phyloP scores from a whole-genome alignment of 306 rosid genomes.

The Gleditsia sinensis region DNA sequence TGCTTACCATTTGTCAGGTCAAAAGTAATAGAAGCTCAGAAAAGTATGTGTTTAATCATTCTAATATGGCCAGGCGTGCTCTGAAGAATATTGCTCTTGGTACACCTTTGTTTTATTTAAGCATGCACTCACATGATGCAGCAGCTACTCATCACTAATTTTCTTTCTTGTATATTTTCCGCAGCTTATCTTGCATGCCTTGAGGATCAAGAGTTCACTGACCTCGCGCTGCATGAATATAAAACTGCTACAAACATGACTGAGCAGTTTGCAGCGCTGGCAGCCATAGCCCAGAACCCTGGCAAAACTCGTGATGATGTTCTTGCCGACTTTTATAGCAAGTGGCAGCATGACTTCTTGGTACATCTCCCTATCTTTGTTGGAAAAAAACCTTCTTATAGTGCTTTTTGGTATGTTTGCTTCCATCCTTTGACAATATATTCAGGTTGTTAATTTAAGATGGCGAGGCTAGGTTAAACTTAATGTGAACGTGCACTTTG shows the following conservation, averaged over 20 bases:
- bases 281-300: slow-evolving; percentile 83
- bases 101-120: slow-evolving; percentile 46
- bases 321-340: slow-evolving; percentile 81
- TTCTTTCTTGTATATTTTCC: slow-evolving; percentile 21
- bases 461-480: slow-evolving; percentile 11
- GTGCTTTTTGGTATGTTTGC: neutral
- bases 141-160: slow-evolving; percentile 23
- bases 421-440: slow-evolving; percentile 6
- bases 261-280: slow-evolving; percentile 94
- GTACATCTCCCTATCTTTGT: slow-evolving; percentile 43
- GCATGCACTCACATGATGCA: slow-evolving; percentile 23
- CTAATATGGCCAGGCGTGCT: slow-evolving; percentile 87
- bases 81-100: slow-evolving; percentile 90
- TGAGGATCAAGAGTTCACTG: slow-evolving; percentile 57
- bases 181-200: slow-evolving; percentile 79
- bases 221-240: slow-evolving; percentile 72
- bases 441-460: slow-evolving; percentile 6
- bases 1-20: slow-evolving; percentile 55
- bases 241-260: slow-evolving; percentile 92
- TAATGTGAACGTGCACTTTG: neutral
- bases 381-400: slow-evolving; percentile 20
- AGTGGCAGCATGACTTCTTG: slow-evolving; percentile 94
- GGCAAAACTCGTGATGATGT: slow-evolving; percentile 83
- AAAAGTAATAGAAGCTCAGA: slow-evolving; percentile 70
- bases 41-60: slow-evolving; percentile 71